A percentile compares a stretch with the other conserved stretches of the same genome.
These are phyloP conservation scores for Botrytis tulipae DNA, from an alignment of 2,329 filamentous ascomycete species.

Conservation along the genomic window DNA sequence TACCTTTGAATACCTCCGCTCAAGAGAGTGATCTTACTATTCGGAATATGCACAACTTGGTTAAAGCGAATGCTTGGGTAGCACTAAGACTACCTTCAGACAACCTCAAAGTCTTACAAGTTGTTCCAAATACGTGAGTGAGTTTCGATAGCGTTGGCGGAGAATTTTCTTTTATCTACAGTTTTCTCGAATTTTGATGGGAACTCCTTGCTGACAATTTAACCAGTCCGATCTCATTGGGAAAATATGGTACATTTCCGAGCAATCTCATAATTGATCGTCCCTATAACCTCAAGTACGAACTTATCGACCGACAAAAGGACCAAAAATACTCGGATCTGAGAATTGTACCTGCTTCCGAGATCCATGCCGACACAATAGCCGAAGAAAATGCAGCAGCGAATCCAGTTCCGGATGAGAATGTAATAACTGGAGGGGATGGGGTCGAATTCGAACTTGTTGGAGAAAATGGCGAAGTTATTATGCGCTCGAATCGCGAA, in stretches of 20 bases:
- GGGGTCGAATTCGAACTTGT: conserved; percentile 48
- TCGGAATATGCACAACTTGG: conserved; percentile 39
- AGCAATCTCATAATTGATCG: conserved; percentile 88
- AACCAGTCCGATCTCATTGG: conserved; percentile 75
- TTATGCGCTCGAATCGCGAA: conserved; percentile 57
- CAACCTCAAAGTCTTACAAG: conserved; percentile 55
- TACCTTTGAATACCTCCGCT: not conserved
- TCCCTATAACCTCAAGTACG: conserved; percentile 88
- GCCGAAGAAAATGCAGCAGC: conserved; percentile 49
- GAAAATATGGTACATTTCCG: conserved; percentile 90
- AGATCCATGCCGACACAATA: conserved; percentile 80
- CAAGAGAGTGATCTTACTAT: not conserved
- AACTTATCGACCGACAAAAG: conserved; percentile 71
- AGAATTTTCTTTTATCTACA: conserved; percentile 21
- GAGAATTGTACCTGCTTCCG: conserved; percentile 74
- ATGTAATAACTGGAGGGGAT: conserved; percentile 44
- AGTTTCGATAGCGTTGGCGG: conserved; percentile 28
- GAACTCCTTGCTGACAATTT: conserved; percentile 25
- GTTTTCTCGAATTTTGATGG: not conserved
- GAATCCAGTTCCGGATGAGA: conserved; percentile 42
- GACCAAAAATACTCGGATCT: conserved; percentile 66
- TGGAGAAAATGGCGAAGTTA: conserved; percentile 49
- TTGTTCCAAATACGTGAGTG: conserved; percentile 59
- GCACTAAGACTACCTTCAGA: conserved; percentile 59
- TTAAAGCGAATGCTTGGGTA: conserved; percentile 60